phyloP scores from a whole-genome alignment of 331 rosid genomes.

The Rosa hybrid region DNA sequence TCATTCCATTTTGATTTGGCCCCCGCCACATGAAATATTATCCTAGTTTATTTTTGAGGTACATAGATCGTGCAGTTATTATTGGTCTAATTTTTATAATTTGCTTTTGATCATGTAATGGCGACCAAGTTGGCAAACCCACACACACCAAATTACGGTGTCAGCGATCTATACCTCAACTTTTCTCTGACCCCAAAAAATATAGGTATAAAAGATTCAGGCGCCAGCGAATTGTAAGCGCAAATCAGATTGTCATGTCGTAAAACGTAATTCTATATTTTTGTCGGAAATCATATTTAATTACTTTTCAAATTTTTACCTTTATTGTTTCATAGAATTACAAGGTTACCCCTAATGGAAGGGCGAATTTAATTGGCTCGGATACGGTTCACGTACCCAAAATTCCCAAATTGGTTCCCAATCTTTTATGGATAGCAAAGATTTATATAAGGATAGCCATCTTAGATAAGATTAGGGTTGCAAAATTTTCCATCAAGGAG shows the following conservation, averaged over 20 bases:
- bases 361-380: background rate
- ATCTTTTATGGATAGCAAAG: background rate
- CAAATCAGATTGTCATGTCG: constrained; percentile 24
- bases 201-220: constrained; percentile 29
- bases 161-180: background rate
- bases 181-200: background rate
- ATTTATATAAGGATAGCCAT: background rate
- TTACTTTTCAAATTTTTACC: background rate
- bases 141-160: background rate
- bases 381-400: background rate
- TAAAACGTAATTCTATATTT: constrained; percentile 9
- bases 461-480: background rate
- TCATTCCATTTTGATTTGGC: background rate
- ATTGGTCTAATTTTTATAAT: background rate
- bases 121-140: background rate
- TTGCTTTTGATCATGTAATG: background rate
- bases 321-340: background rate
- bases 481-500: background rate
- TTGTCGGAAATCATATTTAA: background rate
- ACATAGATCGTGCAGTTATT: background rate
- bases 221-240: constrained; percentile 30
- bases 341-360: background rate
- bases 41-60: background rate
- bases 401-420: background rate
- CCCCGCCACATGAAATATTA: constrained; percentile 13